phyloP scores from a whole-genome alignment of 202 grass and related monocot species.

The Bolboschoenoplectus hybrid region DNA sequence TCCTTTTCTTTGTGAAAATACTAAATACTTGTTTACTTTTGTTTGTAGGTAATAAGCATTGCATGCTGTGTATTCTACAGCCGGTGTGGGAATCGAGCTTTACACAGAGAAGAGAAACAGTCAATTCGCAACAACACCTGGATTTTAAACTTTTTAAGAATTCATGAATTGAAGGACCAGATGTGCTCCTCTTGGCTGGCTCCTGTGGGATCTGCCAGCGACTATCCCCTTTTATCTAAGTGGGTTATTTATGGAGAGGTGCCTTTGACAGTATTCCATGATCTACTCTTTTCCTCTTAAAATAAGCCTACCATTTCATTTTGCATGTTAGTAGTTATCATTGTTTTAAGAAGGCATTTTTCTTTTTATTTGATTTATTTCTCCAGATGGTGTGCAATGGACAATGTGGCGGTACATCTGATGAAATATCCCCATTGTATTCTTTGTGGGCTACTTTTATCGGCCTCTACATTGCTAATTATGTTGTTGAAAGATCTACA shows the following conservation, averaged over 20 bases:
- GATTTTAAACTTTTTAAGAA: conserved; percentile 84
- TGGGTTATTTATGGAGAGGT: conserved; percentile 99
- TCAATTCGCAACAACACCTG: conserved; percentile 60
- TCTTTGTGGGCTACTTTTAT: conserved; percentile 97
- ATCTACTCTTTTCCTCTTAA: not conserved
- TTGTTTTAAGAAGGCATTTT: conserved; percentile 2
- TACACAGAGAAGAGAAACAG: conserved; percentile 57
- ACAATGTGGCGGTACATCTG: conserved; percentile 68
- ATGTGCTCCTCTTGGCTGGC: conserved; percentile 98
- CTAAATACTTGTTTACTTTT: conserved; percentile 34
- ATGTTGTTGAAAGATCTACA: conserved; percentile 90
- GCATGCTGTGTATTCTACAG: conserved; percentile 97
- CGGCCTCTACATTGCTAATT: conserved; percentile 91
- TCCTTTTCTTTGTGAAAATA: not conserved
- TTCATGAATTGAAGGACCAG: conserved; percentile 91
- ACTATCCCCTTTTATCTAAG: conserved; percentile 91
- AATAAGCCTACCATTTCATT: not conserved
- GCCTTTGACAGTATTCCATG: conserved; percentile 24
- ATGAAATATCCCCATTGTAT: conserved; percentile 97
- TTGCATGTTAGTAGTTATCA: not conserved
- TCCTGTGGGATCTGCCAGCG: conserved; percentile 86
- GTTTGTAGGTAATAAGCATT: conserved; percentile 88
- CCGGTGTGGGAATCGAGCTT: conserved; percentile 76
- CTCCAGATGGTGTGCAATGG: conserved; percentile 91
- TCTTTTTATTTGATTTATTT: conserved; percentile 36